Conservation (phyloP, 2,329 filamentous ascomycete genomes). For the Blastomyces emzantsi region DNA sequence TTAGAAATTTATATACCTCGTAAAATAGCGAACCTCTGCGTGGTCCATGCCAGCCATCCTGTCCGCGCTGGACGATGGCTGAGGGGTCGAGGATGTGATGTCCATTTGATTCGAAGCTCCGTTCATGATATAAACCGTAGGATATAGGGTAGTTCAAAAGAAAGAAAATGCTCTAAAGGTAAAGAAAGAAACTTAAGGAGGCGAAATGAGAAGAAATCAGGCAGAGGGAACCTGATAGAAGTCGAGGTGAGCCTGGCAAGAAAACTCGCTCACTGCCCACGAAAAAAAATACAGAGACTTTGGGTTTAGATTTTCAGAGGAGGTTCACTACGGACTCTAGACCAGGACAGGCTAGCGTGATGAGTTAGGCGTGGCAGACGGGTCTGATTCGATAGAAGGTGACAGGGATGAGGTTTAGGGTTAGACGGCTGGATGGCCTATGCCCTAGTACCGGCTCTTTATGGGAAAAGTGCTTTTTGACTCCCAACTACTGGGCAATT, state of each 20-base stretch:
- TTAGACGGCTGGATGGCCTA: neutral
- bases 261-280: neutral
- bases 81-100: constrained; percentile 20
- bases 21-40: constrained; percentile 99
- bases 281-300: neutral
- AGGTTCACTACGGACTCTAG: neutral
- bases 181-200: neutral
- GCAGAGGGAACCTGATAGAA: neutral
- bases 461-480: rapidly evolving
- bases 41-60: constrained; percentile 61
- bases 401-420: neutral
- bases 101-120: constrained; percentile 17
- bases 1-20: constrained; percentile 56
- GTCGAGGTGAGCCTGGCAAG: neutral
- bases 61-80: constrained; percentile 33
- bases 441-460: neutral
- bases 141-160: neutral
- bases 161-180: neutral
- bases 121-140: constrained; percentile 23
- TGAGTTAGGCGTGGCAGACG: neutral
- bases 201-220: neutral
- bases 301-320: constrained; percentile 5
- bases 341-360: neutral
- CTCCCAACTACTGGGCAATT: constrained; percentile 11
- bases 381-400: neutral